Percentiles rank a stretch among this genome's conserved stretches.
Evolutionary conservation across 306 rosid species (phyloP).

Genomic region (Rubus idaeus): DNA sequence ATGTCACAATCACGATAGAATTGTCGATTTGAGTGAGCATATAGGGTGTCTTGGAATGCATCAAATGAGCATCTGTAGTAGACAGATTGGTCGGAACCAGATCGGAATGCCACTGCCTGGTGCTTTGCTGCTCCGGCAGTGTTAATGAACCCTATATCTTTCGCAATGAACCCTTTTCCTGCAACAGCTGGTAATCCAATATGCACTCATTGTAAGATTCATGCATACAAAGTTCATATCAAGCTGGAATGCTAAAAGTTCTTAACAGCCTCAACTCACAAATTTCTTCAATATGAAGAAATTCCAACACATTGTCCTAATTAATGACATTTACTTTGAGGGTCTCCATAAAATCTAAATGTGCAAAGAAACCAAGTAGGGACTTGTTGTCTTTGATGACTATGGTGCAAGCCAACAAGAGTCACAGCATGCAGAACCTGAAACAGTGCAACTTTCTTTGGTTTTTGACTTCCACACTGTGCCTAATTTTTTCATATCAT

Average conservation of each 20-base stretch:
- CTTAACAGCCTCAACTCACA: not conserved
- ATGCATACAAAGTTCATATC: not conserved
- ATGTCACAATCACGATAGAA: slow-evolving; percentile 85
- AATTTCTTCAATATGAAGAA: not conserved
- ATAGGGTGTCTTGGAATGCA: slow-evolving; percentile 84
- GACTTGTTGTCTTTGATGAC: not conserved
- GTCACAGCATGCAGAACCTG: not conserved
- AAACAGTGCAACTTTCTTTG: not conserved
- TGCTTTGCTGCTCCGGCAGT: slow-evolving; percentile 78
- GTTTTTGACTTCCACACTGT: not conserved
- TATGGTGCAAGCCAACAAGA: not conserved
- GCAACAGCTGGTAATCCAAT: slow-evolving; percentile 55
- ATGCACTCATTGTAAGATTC: slow-evolving; percentile 4
- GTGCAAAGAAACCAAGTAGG: not conserved
- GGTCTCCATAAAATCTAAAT: not conserved
- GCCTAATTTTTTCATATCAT: not conserved
- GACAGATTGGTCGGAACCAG: slow-evolving; percentile 77
- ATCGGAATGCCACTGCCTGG: slow-evolving; percentile 87
- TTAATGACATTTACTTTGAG: not conserved
- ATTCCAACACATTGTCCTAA: not conserved
- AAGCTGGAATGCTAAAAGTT: not conserved
- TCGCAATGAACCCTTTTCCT: slow-evolving; percentile 88
- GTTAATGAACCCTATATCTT: slow-evolving; percentile 68
- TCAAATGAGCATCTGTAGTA: slow-evolving; percentile 63
- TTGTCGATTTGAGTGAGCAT: slow-evolving; percentile 87